phyloP scores from a whole-genome alignment of 2,329 filamentous ascomycete genomes.

The Fusarium dimerum region DNA sequence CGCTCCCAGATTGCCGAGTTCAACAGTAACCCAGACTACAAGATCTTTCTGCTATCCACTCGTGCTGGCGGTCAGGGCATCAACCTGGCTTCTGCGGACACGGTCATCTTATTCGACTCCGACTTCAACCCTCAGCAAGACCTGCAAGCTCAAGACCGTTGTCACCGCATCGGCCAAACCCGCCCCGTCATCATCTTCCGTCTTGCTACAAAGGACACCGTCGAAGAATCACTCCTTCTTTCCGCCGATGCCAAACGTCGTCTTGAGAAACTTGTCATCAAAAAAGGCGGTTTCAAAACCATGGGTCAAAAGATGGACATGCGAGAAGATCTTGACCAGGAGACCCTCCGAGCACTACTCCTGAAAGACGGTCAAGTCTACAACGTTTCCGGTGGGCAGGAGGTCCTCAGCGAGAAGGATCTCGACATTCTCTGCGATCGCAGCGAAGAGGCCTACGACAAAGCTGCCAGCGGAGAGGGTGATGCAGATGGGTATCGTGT shows the following conservation, averaged over 20 bases:
- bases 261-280: constrained; percentile 92
- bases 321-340: constrained; percentile 57
- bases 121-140: constrained; percentile 98
- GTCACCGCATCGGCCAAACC: constrained; percentile 92
- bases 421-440: constrained; percentile 78
- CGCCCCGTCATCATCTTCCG: constrained; percentile 91
- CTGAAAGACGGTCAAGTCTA: constrained; percentile 72
- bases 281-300: constrained; percentile 81
- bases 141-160: constrained; percentile 92
- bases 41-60: constrained; percentile 85
- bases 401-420: constrained; percentile 74
- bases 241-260: constrained; percentile 90
- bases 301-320: constrained; percentile 62
- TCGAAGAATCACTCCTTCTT: constrained; percentile 84
- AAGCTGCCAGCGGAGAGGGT: constrained; percentile 77
- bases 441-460: constrained; percentile 62
- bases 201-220: constrained; percentile 87
- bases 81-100: constrained; percentile 89
- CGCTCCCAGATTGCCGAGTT: constrained; percentile 72
- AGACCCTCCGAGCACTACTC: constrained; percentile 62
- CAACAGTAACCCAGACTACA: constrained; percentile 64
- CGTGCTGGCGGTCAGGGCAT: constrained; percentile 93
- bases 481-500: constrained; percentile 71
- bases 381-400: constrained; percentile 57
- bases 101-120: constrained; percentile 84